phyloP scores from a whole-genome alignment of 2,329 filamentous ascomycete genomes.

The Albifimbria verrucaria region DNA sequence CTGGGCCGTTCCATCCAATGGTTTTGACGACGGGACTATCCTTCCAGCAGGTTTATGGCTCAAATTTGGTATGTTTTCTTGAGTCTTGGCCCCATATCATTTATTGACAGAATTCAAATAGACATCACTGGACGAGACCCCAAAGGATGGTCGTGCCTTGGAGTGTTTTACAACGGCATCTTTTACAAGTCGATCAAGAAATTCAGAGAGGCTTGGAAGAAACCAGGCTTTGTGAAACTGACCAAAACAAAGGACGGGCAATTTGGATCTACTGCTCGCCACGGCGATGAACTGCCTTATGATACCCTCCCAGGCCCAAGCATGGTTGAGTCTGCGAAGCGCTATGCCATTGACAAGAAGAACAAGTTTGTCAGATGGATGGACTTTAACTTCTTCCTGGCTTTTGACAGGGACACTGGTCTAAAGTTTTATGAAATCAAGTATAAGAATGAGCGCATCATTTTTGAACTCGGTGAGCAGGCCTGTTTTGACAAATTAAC shows the following conservation, averaged over 20 bases:
- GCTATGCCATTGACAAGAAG: slow-evolving; percentile 10
- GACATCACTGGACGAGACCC: slow-evolving; percentile 49
- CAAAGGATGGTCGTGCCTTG: slow-evolving; percentile 48
- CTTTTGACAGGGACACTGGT: slow-evolving; percentile 44
- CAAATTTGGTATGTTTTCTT: slow-evolving; percentile 42
- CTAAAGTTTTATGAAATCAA: slow-evolving; percentile 48
- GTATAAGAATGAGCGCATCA: slow-evolving; percentile 50
- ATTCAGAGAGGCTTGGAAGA: slow-evolving; percentile 41
- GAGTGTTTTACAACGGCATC: slow-evolving; percentile 29
- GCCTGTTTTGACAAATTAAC: not conserved
- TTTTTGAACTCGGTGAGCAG: slow-evolving; percentile 46
- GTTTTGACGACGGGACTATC: not conserved
- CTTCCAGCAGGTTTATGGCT: slow-evolving; percentile 30
- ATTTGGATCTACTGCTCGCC: slow-evolving; percentile 41
- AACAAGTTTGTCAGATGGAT: slow-evolving; percentile 14
- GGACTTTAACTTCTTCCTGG: slow-evolving; percentile 51
- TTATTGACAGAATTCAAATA: slow-evolving; percentile 43
- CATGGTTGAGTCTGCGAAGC: slow-evolving; percentile 7
- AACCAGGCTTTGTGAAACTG: slow-evolving; percentile 42
- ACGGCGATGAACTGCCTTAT: slow-evolving; percentile 23
- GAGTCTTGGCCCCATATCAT: slow-evolving; percentile 25
- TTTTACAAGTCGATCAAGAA: slow-evolving; percentile 48
- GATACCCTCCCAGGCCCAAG: slow-evolving; percentile 8
- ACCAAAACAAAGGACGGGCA: slow-evolving; percentile 43
- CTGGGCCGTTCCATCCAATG: not conserved